phyloP scores from a whole-genome alignment of 31 red algal genomes.

The Asparagopsis taxiformis region DNA sequence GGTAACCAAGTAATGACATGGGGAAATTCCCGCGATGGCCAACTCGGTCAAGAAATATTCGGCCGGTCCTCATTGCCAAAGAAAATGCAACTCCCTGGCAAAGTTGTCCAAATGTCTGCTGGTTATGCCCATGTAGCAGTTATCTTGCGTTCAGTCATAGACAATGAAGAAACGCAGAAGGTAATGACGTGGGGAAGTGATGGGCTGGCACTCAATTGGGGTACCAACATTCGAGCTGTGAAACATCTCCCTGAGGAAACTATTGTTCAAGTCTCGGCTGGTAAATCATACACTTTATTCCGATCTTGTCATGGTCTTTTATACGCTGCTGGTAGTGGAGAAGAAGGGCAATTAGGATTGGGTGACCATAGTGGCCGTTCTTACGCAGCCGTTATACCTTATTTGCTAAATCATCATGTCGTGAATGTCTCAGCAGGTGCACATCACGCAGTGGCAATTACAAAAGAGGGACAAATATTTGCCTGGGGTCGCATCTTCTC shows the following conservation, averaged over 20 bases:
- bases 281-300: slow-evolving; percentile 9
- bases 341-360: slow-evolving; percentile 21
- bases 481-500: slow-evolving; percentile 9
- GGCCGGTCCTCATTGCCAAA: background rate
- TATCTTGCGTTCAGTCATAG: background rate
- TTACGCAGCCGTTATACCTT: slow-evolving; percentile 11
- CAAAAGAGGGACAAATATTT: slow-evolving; percentile 10
- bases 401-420: slow-evolving; percentile 9
- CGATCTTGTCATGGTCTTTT: background rate
- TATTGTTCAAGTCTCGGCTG: background rate
- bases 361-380: slow-evolving; percentile 5
- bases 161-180: background rate
- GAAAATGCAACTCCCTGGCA: slow-evolving; percentile 1
- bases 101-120: background rate
- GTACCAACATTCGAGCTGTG: background rate
- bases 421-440: slow-evolving; percentile 11
- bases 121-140: slow-evolving; percentile 15
- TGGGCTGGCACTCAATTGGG: slow-evolving; percentile 16
- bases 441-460: slow-evolving; percentile 4
- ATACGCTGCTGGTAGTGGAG: slow-evolving; percentile 19
- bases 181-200: slow-evolving; percentile 20
- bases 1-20: slow-evolving; percentile 8
- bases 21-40: slow-evolving; percentile 10
- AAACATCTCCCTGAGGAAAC: background rate
- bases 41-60: slow-evolving; percentile 17